Evolutionary conservation across 345 rosid genomes (phyloP), one percentile per base, ranked within the genome.

Genomic region (Odontarrhena argentea): DNA sequence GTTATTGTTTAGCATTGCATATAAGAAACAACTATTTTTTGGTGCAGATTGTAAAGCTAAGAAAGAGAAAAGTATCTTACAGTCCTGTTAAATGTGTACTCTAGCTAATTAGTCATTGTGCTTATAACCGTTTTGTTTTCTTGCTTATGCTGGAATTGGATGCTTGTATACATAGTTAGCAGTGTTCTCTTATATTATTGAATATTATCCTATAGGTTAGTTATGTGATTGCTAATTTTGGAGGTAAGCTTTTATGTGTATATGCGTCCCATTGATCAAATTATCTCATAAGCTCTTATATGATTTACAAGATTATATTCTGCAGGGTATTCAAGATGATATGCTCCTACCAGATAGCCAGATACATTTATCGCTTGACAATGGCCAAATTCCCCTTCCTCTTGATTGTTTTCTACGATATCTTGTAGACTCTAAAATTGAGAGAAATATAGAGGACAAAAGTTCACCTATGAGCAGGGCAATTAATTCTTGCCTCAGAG

Each of bases 251-350:
- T 60, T 10, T 60, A n/a, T 30, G 47, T 60, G n/a, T 4, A 18
- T 60, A 18, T 60, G 28, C 7, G 14, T 65, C 34, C 14, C 32
- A 55, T 32, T 40, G 43, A n/a, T 55, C 40, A 56, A 47, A 52
- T 30, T 65, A 22, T 15, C 51, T 9, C 52, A 28, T 12, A 38
- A 36, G 68, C 25, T 34, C 22, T 60, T 36, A 52, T 53, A 44
- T 67, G 25, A 45, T 53, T 28, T 52, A 58, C 49, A 60, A 59
- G 38, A 58, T 50, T 40, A 49, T 65, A 40, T 69, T 63, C 34
- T 74, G 73, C 87, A 93, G 98, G 85, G 76, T 70, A 78, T 86
- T 70, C 96, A 86, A 55, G 97, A 90, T 76, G 92, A 81, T 35
- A 65, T 85, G 76, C 85, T 84, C 58, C 60, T 73, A 60, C 80